These are phyloP conservation scores for Leccinellum rugosiceps DNA, from an alignment of 768 basidiomycete species.

Conservation along the genomic window DNA sequence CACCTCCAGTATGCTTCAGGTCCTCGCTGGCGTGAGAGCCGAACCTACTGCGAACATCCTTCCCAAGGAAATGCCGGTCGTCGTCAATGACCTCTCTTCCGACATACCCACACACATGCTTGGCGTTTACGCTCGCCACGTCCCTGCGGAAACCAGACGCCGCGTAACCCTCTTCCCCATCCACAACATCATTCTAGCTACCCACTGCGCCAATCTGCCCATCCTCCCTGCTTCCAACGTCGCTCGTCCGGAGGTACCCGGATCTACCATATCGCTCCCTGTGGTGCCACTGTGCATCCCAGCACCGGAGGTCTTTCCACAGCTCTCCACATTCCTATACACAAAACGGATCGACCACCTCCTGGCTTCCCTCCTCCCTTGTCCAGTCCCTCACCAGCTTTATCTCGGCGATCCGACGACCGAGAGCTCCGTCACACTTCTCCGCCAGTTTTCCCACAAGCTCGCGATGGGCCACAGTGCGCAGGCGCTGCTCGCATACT, in stretches of 20 bases:
- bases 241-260: constrained; percentile 6
- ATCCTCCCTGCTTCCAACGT: constrained; percentile 17
- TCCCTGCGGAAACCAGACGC: constrained; percentile 24
- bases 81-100: constrained; percentile 29
- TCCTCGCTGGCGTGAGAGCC: constrained; percentile 29
- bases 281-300: constrained; percentile 70
- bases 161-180: constrained; percentile 35
- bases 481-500: constrained; percentile 34
- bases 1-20: constrained; percentile 27
- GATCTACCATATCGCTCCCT: constrained; percentile 41
- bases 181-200: constrained; percentile 36
- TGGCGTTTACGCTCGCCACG: constrained; percentile 26
- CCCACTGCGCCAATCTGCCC: constrained; percentile 31
- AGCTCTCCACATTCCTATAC: constrained; percentile 68
- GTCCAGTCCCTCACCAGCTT: constrained; percentile 24
- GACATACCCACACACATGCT: constrained; percentile 34
- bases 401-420: constrained; percentile 24
- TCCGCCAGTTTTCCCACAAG: constrained; percentile 16
- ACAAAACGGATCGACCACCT: constrained; percentile 57
- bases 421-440: constrained; percentile 6
- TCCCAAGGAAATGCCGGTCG: constrained; percentile 26
- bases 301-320: constrained; percentile 62
- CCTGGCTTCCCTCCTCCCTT: constrained; percentile 60
- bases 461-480: constrained; percentile 15
- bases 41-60: constrained; percentile 20